Base-by-base conservation (phyloP, 345 rosid genomes). In the Citrus hindsii region DNA sequence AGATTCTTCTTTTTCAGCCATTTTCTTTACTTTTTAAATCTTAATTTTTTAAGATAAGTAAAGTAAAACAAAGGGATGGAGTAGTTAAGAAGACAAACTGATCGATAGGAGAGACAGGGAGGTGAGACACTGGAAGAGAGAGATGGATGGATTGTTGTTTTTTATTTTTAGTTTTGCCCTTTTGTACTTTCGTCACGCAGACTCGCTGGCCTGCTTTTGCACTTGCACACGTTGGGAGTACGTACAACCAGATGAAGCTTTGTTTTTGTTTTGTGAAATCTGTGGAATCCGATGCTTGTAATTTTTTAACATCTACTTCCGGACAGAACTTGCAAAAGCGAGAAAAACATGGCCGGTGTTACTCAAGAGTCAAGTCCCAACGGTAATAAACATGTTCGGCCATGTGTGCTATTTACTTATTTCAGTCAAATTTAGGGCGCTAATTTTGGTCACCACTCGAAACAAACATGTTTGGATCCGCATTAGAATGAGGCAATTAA, bases 1-100 rank as follows among this genome's bases (percentile, higher is more conserved):
- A 68, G 81, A 75, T 72, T 74, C 81, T 33, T 79, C 84, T 72
- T 77, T 79, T 30, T 79, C 85, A 32, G 82, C 76, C 80, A 86
- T 84, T 71, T 42, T 37, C 9, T 37, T 37, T 37, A 4, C 40
- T 37, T 37, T 7, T 7, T 4, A 37, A 37, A 37, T 7, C 10
- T 46, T 46, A 46, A 53, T 53, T 53, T 53, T 53, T 53, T 4
- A 53, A 22, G 58, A 22, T 1, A 18, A 18, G 58, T 18, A 53
- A 18, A 53, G 22, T 13, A 18, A 16, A 19, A 14, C 6, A 53
- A 19, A 30, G 8, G 9, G 27, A 2, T 4, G 60, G 67, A 69
- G 27, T 1, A 22, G 69, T 27, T 27, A 30, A 2, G 28, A 10
- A 9, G n/a, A 33, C 37, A 32, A 6, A 66, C 25, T 3, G 51